Percentiles rank a stretch among this genome's conserved stretches.
These are phyloP conservation scores for Exophiala sp. DNA, from an alignment of 2,329 filamentous ascomycete species.

Conservation along the genomic window DNA sequence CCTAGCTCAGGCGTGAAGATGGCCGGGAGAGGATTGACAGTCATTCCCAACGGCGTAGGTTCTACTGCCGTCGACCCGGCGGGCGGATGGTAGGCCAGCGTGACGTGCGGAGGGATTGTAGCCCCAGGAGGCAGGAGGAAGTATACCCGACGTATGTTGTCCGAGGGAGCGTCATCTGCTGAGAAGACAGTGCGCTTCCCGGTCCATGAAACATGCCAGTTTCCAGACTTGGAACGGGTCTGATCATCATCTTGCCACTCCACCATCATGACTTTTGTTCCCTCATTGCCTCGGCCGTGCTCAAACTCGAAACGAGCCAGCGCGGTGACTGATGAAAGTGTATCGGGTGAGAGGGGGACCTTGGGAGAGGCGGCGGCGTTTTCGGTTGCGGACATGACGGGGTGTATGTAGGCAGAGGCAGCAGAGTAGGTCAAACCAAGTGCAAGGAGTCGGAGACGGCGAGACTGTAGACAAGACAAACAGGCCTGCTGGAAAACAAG, in stretches of 20 bases:
- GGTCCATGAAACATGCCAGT: slow-evolving; percentile 79
- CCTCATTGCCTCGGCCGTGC: slow-evolving; percentile 66
- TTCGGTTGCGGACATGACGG: slow-evolving; percentile 15
- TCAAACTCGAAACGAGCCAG: slow-evolving; percentile 84
- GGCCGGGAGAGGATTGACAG: slow-evolving; percentile 74
- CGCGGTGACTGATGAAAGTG: slow-evolving; percentile 45
- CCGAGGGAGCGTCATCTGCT: slow-evolving; percentile 53
- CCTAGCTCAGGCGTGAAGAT: slow-evolving; percentile 76
- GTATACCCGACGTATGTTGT: slow-evolving; percentile 61
- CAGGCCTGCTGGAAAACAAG: not conserved
- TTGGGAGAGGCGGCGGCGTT: slow-evolving; percentile 20
- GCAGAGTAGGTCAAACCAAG: not conserved
- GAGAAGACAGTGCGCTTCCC: slow-evolving; percentile 68
- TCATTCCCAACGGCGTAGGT: slow-evolving; percentile 40
- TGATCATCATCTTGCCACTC: slow-evolving; percentile 69
- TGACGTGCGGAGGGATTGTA: slow-evolving; percentile 65
- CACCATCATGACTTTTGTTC: slow-evolving; percentile 88
- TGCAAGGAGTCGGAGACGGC: too few relatives aligned
- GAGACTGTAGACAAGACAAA: not conserved
- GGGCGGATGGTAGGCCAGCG: slow-evolving; percentile 50
- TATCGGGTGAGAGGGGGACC: slow-evolving; percentile 24
- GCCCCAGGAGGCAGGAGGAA: slow-evolving; percentile 71
- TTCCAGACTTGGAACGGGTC: slow-evolving; percentile 43
- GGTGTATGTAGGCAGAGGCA: too few relatives aligned
- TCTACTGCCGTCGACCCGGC: slow-evolving; percentile 34